Base-by-base conservation (phyloP, 2,329 filamentous ascomycete species). In the Alternaria sp. region DNA sequence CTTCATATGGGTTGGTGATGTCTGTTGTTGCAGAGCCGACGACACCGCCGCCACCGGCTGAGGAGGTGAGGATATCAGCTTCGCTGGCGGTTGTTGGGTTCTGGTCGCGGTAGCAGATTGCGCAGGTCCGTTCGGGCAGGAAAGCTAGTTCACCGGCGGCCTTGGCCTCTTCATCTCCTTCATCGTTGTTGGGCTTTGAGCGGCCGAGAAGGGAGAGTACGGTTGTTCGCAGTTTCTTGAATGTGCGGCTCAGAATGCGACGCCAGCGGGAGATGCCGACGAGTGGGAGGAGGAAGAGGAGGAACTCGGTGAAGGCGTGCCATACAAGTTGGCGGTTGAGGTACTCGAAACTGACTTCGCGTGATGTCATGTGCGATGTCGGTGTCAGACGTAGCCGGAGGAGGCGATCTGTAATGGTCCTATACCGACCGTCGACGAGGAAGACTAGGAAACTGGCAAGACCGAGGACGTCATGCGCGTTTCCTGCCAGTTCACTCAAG, bases 231-330 rank as follows among this genome's bases (percentile, higher is more conserved):
- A 91, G 89, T 77, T 90, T 93, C 68, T 91, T 88, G 92, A 93
- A 96, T n/a, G 89, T 88, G 63, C 93, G 87, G 20, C 87, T 85
- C n/a, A 97, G 83, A 90, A 94, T 97, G 67, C 94, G 87, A 59
- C 93, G 88, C 95, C 95, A 99, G 66, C 93, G 88, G 72, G 91
- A 90, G 68, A 99, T 94, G 52, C 95, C 95, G 42, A 99, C 91
- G n/a, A 99, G 86, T 0, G 95, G 95, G n/a, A 99, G 85, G 18
- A 98, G 87, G 78, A 98, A 99, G 32, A 99, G 86, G n/a, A 99
- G 84, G 71, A 99, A 99, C 77, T 99, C 95, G 26, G 95, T 99
- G 73, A 99, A 97, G n/a, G 95, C 95, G 80, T 99, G 95, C 95
- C 95, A 99, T 38, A 99, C 95, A 11, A 99, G 88, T 80, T 99